Percentiles rank a stretch among this genome's conserved stretches.
These are phyloP conservation scores for Trichophyton simii DNA, from an alignment of 2,329 filamentous ascomycete genomes.

Conservation along the genomic window DNA sequence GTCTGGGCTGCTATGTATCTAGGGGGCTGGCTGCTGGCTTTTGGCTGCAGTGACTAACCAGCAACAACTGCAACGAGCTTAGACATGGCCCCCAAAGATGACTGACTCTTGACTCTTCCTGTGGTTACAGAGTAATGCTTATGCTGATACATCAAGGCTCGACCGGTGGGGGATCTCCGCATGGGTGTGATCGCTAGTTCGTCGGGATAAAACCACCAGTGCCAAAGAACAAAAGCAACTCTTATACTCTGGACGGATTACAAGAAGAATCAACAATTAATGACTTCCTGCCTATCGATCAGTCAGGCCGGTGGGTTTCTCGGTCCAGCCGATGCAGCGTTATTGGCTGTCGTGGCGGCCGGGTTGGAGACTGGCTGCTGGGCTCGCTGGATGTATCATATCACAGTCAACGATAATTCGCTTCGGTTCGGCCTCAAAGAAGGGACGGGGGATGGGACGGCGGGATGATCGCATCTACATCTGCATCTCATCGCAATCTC, in stretches of 20 bases:
- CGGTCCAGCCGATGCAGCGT: no score
- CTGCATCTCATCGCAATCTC: background rate
- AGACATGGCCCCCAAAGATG: no score
- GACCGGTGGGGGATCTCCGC: background rate
- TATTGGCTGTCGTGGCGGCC: background rate
- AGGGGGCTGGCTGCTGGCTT: background rate
- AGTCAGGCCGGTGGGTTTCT: background rate
- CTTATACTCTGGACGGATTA: no score
- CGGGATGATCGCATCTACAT: background rate
- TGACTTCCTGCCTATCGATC: no score
- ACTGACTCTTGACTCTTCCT: no score
- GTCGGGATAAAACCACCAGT: no score
- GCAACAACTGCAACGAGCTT: no score
- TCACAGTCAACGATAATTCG: background rate
- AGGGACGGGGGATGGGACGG: no score
- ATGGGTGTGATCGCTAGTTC: slow-evolving; percentile 3
- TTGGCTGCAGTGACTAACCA: no score
- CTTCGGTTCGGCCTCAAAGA: no score
- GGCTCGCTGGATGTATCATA: background rate
- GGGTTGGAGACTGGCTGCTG: no score
- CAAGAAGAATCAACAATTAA: background rate
- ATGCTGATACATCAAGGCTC: background rate
- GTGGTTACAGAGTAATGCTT: background rate
- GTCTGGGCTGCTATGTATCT: background rate
- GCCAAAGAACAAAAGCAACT: background rate